Base-by-base conservation (phyloP, 2,329 filamentous ascomycete genomes). In the Microdochium bolleyi region DNA sequence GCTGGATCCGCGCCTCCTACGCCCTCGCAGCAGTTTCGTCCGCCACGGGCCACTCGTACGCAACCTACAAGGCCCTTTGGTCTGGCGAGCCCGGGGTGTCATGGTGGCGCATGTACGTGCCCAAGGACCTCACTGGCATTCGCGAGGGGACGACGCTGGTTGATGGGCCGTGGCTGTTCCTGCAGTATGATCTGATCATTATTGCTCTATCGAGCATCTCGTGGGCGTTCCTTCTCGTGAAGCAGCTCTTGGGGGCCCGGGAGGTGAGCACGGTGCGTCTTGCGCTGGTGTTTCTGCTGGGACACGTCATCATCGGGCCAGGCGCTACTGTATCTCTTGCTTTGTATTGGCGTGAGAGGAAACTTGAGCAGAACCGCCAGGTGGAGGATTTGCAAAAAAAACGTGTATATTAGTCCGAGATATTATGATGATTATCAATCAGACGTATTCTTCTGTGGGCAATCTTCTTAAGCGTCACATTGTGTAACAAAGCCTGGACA, bases 161-260 rank as follows among this genome's bases (percentile, higher is more conserved):
- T 1, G 52, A 54, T 3, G 58, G 61, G 2, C 54, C 62, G 16
- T 63, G 61, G 53, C 54, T 64, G 13, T 64, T 60, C 41, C 57
- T 64, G 13, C 62, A 64, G 54, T 62, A 60, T 48, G 62, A 64
- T 53, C 27, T 60, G 7, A 57, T 61, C 34, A 63, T 63, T 52
- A 62, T 63, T 37, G 52, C 56, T 19, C 21, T 60, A 14, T 56
- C 61, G 44, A 60, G 60, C 44, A 24, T 62, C 9, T 55, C 52
- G 14, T 64, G 62, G 62, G 60, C 56, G 5, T 62, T 56, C 48
- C n/a, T 57, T 4, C 48, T 61, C 49, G 52, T 61, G 34, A 51
- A 49, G 49, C 51, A 49, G 37, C 44, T 51, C 41, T 52, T 54
- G 19, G n/a, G 16, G 51, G 52, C 13, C 49, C 27, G 38, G 19